Evolutionary conservation across 2,329 filamentous ascomycete species (phyloP).

Genomic region (Colletotrichum agaves): DNA sequence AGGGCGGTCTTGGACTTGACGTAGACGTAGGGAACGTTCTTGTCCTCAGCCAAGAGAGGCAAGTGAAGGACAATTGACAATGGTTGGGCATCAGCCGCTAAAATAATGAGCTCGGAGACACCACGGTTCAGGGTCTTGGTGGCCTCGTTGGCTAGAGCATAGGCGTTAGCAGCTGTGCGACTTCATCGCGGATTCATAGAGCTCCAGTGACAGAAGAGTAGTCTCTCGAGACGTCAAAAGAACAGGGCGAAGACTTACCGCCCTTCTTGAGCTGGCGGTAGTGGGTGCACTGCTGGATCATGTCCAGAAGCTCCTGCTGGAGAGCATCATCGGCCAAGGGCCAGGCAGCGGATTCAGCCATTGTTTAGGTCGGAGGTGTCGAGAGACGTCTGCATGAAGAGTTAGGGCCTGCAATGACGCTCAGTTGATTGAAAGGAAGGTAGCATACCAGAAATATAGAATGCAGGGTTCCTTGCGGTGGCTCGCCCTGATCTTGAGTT

Average conservation of each 20-base stretch:
- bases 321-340: slow-evolving; percentile 78
- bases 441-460: slow-evolving; percentile 17
- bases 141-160: slow-evolving; percentile 47
- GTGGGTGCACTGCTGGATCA: slow-evolving; percentile 78
- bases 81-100: slow-evolving; percentile 85
- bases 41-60: slow-evolving; percentile 87
- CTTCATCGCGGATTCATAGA: slow-evolving; percentile 39
- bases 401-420: background rate
- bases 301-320: slow-evolving; percentile 84
- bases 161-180: slow-evolving; percentile 52
- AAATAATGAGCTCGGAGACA: slow-evolving; percentile 86
- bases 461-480: slow-evolving; percentile 70
- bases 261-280: slow-evolving; percentile 88
- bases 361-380: slow-evolving; percentile 19
- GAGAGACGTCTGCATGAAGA: slow-evolving; percentile 16
- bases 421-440: background rate
- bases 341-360: slow-evolving; percentile 61
- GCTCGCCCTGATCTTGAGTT: slow-evolving; percentile 61
- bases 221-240: background rate
- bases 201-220: background rate
- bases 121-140: slow-evolving; percentile 94
- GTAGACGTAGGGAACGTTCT: slow-evolving; percentile 74
- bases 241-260: slow-evolving; percentile 63
- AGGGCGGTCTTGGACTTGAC: slow-evolving; percentile 79
- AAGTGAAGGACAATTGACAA: slow-evolving; percentile 90